Base-by-base conservation (phyloP, 805 yeast genomes). In the Torulaspora indica region DNA sequence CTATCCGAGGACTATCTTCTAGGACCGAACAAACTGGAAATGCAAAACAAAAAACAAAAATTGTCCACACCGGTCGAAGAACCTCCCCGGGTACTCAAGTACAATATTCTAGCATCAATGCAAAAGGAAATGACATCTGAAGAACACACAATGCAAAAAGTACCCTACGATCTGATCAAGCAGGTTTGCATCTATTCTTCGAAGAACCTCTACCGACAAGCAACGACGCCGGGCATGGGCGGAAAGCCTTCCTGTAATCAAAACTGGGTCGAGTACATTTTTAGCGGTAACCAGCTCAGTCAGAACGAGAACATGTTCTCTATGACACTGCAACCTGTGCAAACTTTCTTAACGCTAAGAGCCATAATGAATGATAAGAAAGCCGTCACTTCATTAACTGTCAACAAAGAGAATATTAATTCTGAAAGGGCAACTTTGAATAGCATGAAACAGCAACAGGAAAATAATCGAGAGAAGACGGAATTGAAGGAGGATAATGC, bases 181-280 rank as follows among this genome's bases (percentile, higher is more conserved):
- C 48, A 53, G 37, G 41, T 62, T 9, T 46, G 55, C n/a, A 52
- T 63, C 4, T 54, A 47, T 33, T 53, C 66, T 2, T 60, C 67
- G 0, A 47, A 54, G 31, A 51, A 47, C 41, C 42, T 57, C 14
- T 63, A 61, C 45, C 57, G 54, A 22, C 61, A 61, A 34, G 56
- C 63, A 9, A 53, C 58, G 8, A 56, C 53, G 25, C 66, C 67
- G 12, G 43, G 55, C 34, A 51, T 55, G 18, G 64, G 62, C 15
- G 45, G 61, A 10, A 56, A 59, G 39, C 67, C 66, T 15, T 49
- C 66, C 4, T 49, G 55, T 25, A 48, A 47, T 28, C 65, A 60
- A 40, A 52, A 57, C 28, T 63, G 65, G 66, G 47, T 61, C 3
- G 61, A 63, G 38, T 63, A 46, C 47, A 52, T 51, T 13, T 61